phyloP scores from a whole-genome alignment of 805 yeast species.

The Clavispora asparagi region DNA sequence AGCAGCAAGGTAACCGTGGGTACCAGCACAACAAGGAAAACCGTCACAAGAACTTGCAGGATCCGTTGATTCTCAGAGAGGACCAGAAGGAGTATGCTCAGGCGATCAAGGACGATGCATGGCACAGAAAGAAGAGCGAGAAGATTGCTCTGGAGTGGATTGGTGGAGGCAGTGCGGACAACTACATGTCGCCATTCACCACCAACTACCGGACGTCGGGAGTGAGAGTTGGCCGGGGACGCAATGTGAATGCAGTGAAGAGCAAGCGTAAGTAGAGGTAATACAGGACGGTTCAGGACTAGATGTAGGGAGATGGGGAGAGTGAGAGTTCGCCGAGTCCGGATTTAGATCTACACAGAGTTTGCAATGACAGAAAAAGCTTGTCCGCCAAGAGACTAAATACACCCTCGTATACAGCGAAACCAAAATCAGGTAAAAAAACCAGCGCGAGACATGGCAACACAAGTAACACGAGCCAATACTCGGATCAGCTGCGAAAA shows the following conservation, averaged over 20 bases:
- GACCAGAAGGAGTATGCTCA: conserved; percentile 92
- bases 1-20: conserved; percentile 73
- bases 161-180: conserved; percentile 91
- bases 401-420: too few species aligned
- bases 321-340: too few species aligned
- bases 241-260: conserved; percentile 67
- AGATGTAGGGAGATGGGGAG: not conserved
- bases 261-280: conserved; percentile 8
- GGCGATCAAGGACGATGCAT: conserved; percentile 81
- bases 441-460: too few species aligned
- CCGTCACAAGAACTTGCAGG: conserved; percentile 44
- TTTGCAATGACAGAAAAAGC: too few species aligned
- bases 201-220: conserved; percentile 43
- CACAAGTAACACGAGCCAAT: too few species aligned
- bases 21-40: conserved; percentile 66
- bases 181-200: conserved; percentile 79
- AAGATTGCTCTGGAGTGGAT: conserved; percentile 83
- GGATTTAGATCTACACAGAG: too few species aligned
- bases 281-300: not conserved
- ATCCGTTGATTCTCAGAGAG: conserved; percentile 64
- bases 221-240: conserved; percentile 80
- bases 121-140: conserved; percentile 84
- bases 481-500: too few species aligned
- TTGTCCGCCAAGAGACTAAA: too few species aligned
- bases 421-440: too few species aligned